A percentile compares a stretch with the other conserved stretches of the same genome.
Evolutionary conservation across 2,329 filamentous ascomycete species (phyloP).

Genomic region (Byssothecium circinans): DNA sequence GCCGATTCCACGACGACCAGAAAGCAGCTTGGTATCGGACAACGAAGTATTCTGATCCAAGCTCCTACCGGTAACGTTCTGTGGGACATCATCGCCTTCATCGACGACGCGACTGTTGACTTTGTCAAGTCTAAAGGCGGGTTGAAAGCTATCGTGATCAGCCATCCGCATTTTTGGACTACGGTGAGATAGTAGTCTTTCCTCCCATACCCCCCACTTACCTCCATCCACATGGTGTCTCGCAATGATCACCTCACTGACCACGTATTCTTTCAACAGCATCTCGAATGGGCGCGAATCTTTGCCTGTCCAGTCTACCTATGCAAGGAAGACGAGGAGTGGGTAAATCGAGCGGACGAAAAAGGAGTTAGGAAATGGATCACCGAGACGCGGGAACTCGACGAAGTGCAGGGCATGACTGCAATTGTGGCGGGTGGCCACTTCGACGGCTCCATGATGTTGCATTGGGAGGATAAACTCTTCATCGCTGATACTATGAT

Average conservation of each 20-base stretch:
- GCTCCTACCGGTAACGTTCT: constrained; percentile 71
- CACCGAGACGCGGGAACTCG: constrained; percentile 41
- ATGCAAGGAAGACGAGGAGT: constrained; percentile 64
- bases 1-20: constrained; percentile 41
- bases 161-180: constrained; percentile 81
- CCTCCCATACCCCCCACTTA: too few relatives aligned
- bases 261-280: too few relatives aligned
- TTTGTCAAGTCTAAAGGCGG: constrained; percentile 65
- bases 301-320: constrained; percentile 74
- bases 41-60: constrained; percentile 69
- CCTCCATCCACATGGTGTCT: too few relatives aligned
- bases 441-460: constrained; percentile 73
- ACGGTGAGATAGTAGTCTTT: too few relatives aligned
- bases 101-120: constrained; percentile 65
- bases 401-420: constrained; percentile 54
- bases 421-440: constrained; percentile 76
- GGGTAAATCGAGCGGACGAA: constrained; percentile 58
- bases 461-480: constrained; percentile 60
- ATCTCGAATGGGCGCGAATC: constrained; percentile 69
- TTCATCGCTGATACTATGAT: constrained; percentile 77
- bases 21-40: constrained; percentile 69
- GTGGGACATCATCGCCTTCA: constrained; percentile 75
- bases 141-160: constrained; percentile 70
- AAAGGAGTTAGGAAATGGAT: constrained; percentile 52
- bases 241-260: too few relatives aligned